Percentiles rank a stretch among this genome's conserved stretches.
Evolutionary conservation across 2,329 filamentous ascomycete genomes (phyloP).

Genomic region (Xylaria sp.): DNA sequence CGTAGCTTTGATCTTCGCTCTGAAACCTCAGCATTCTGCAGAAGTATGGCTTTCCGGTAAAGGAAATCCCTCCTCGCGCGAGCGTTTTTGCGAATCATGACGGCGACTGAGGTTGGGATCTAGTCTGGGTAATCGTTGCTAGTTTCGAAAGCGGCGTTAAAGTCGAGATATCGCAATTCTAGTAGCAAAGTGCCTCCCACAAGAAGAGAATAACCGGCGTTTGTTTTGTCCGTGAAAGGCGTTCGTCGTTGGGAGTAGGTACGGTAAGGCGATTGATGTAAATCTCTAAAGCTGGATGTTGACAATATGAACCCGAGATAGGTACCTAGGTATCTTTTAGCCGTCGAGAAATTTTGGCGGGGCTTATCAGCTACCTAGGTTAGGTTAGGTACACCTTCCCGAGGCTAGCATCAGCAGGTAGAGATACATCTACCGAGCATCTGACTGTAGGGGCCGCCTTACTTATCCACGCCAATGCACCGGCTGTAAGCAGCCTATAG

Average conservation of each 20-base stretch:
- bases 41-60: conserved; percentile 83
- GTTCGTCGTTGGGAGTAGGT: no score
- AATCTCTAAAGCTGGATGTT: no score
- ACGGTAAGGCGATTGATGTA: no score
- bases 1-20: conserved; percentile 89
- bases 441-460: conserved; percentile 9
- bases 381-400: no score
- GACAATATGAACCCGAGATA: no score
- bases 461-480: neutral
- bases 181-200: no score
- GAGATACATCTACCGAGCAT: conserved; percentile 10
- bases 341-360: conserved; percentile 27
- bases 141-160: neutral
- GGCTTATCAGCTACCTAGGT: conserved; percentile 15
- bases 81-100: conserved; percentile 66
- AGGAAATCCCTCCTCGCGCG: conserved; percentile 83
- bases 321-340: no score
- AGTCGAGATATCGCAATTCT: no score
- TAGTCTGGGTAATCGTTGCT: neutral
- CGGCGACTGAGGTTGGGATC: conserved; percentile 38
- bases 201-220: no score
- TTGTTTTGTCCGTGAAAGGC: no score
- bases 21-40: conserved; percentile 89
- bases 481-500: conserved; percentile 4
- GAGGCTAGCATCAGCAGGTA: neutral